Evolutionary conservation across 257 asterid genomes (phyloP).

Genomic region (Penstemon davidsonii): DNA sequence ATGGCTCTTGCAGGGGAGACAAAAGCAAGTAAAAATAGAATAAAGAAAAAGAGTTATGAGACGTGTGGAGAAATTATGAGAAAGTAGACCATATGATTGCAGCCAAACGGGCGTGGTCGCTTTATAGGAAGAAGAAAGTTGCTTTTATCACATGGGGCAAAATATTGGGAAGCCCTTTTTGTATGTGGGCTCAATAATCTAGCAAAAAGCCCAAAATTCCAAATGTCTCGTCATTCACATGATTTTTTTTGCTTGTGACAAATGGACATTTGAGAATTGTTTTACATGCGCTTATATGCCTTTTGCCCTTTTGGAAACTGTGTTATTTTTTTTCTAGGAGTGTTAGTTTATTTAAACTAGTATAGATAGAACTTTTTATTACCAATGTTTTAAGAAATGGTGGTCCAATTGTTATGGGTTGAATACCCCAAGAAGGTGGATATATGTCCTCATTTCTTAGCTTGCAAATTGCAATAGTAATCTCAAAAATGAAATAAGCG

Average conservation of each 20-base stretch:
- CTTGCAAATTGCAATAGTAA: no score
- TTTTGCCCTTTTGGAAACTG: no score
- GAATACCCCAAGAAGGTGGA: no score
- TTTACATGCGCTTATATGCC: background rate
- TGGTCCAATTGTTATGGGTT: no score
- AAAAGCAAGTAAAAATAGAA: constrained; percentile 4
- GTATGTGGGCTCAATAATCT: constrained; percentile 30
- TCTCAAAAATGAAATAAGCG: no score
- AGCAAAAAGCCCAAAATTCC: constrained; percentile 23
- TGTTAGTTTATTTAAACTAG: no score
- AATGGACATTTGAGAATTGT: background rate
- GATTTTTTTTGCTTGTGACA: background rate
- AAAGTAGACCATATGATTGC: constrained; percentile 59
- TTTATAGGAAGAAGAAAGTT: constrained; percentile 41
- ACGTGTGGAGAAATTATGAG: constrained; percentile 31
- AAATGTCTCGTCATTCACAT: constrained; percentile 24
- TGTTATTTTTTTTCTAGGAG: no score
- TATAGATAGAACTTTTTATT: no score
- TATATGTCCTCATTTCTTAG: no score
- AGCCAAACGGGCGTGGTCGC: constrained; percentile 62
- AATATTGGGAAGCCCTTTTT: constrained; percentile 20
- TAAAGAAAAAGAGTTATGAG: background rate
- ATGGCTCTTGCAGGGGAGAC: constrained; percentile 1
- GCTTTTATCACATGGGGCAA: constrained; percentile 50
- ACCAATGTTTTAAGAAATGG: no score